Evolutionary conservation across 2,329 filamentous ascomycete genomes (phyloP), one percentile per base, ranked within the genome.

Genomic region (Colletotrichum zoysiae): DNA sequence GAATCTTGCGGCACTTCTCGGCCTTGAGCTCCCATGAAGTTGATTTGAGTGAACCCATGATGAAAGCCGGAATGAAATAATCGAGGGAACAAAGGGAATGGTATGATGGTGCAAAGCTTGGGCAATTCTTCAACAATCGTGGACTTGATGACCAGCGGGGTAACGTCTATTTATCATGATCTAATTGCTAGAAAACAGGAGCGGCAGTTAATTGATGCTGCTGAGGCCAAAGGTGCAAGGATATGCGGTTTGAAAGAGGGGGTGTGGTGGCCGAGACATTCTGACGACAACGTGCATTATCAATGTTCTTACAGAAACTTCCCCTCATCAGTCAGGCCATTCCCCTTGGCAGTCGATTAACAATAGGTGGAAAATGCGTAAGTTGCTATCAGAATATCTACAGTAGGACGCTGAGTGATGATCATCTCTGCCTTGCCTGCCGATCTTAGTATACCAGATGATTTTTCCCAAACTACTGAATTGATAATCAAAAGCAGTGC

Each of bases 11-110:
- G 44, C 48, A 58, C 3, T 35, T 38, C 12, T 67, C 64, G 8
- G 58, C 64, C 58, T 58, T 71, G 44, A 30, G 16, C n/a, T 71
- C 58, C 69, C 69, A 71, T 16, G 65, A 33, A 18, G 40, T n/a
- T 1, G 35, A n/a, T 30, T 35, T 9, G n/a, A 26, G 44, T 16
- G 16, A 23, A 9, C 42, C 2, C 60, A 69, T 58, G 14, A 20
- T 58, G 5, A 23, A 18, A n/a, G 30, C 5, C 35, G 5, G 42
- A 12, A 1, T 23, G 18, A 8, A 12, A 38, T 2, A 20, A 9
- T 40, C 2, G 76, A 58, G 16, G 16, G 8, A 30, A 20, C 2
- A 18, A 23, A 5, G 2, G 26, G 3, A 50, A 2, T 4, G 30
- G 30, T 30, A 48, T 18, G 12, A 33, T 18, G 20, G 16, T 7